A percentile compares a stretch with the other conserved stretches of the same genome.
phyloP scores from a whole-genome alignment of 495 filamentous ascomycete species.

The Hyaloscypha hepaticicola region DNA sequence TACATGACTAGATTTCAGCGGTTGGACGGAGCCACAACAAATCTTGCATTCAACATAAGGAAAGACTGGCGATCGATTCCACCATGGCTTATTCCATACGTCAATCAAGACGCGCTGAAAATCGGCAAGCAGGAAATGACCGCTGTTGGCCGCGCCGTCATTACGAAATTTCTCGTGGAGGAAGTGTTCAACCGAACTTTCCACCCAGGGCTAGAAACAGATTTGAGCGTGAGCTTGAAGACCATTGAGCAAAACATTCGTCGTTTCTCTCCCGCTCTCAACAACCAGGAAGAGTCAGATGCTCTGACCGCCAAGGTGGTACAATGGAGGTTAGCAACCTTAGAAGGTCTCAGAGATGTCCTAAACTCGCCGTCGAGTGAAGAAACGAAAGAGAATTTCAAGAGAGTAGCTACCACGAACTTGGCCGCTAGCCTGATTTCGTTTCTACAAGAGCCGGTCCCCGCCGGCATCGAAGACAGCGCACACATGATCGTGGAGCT shows the following conservation, averaged over 20 bases:
- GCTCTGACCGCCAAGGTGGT: conserved; percentile 83
- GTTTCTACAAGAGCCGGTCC: conserved; percentile 69
- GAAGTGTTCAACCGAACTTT: conserved; percentile 90
- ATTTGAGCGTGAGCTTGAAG: conserved; percentile 76
- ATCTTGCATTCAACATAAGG: conserved; percentile 90
- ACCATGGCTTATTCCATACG: conserved; percentile 69
- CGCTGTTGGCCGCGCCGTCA: conserved; percentile 84
- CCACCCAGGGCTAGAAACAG: conserved; percentile 78
- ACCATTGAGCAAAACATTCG: conserved; percentile 88
- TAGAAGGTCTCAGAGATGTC: conserved; percentile 80
- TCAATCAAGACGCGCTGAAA: conserved; percentile 78
- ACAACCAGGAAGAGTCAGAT: conserved; percentile 84
- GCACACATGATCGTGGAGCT: conserved; percentile 87
- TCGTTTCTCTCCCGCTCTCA: conserved; percentile 62
- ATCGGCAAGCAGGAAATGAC: conserved; percentile 96
- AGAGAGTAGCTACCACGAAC: conserved; percentile 64
- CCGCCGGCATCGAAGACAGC: conserved; percentile 62
- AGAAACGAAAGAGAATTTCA: conserved; percentile 63
- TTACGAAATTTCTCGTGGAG: conserved; percentile 87
- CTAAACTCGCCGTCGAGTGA: conserved; percentile 63
- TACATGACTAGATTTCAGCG: conserved; percentile 88
- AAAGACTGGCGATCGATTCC: conserved; percentile 88
- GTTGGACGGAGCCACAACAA: conserved; percentile 91
- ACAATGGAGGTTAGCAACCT: conserved; percentile 88
- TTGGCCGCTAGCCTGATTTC: conserved; percentile 68